Evolutionary conservation across 2,329 filamentous ascomycete species (phyloP).

Genomic region (Corinectria fuckeliana): DNA sequence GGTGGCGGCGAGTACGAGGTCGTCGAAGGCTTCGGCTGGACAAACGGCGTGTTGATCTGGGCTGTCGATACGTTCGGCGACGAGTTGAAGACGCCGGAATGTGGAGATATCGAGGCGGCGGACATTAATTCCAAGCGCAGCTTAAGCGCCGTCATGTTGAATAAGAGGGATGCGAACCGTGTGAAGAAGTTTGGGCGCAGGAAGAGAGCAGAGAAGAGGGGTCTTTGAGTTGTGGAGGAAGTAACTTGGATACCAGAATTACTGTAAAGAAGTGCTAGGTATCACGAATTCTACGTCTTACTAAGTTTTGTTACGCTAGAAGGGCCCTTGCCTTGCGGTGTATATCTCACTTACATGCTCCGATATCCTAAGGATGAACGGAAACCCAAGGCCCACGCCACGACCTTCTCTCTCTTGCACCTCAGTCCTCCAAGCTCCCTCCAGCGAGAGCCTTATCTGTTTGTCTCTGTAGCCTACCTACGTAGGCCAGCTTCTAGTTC

Average conservation of each 20-base stretch:
- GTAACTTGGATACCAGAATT: background rate
- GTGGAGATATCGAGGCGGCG: constrained; percentile 56
- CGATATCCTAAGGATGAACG: too few species aligned
- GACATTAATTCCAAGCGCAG: constrained; percentile 44
- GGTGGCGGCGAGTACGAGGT: constrained; percentile 73
- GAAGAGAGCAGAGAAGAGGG: constrained; percentile 24
- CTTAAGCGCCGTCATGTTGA: constrained; percentile 54
- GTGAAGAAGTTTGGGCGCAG: constrained; percentile 54
- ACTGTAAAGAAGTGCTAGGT: background rate
- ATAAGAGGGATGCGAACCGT: constrained; percentile 53
- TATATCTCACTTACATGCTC: background rate
- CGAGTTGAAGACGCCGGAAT: constrained; percentile 61
- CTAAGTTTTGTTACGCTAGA: too few species aligned
- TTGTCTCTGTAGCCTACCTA: too few species aligned
- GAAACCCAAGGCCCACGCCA: too few species aligned
- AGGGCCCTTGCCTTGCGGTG: too few species aligned
- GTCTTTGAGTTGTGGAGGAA: background rate
- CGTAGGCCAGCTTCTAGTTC: too few species aligned
- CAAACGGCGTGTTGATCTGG: constrained; percentile 73
- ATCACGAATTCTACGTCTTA: background rate
- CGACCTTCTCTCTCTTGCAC: too few species aligned
- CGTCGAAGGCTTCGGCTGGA: constrained; percentile 75
- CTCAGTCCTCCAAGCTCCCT: too few species aligned
- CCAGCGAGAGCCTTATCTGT: too few species aligned
- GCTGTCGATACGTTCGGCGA: constrained; percentile 66